Evolutionary conservation across 192 early-diverging fungal species (phyloP).

Genomic region (Entophlyctis luteolus): DNA sequence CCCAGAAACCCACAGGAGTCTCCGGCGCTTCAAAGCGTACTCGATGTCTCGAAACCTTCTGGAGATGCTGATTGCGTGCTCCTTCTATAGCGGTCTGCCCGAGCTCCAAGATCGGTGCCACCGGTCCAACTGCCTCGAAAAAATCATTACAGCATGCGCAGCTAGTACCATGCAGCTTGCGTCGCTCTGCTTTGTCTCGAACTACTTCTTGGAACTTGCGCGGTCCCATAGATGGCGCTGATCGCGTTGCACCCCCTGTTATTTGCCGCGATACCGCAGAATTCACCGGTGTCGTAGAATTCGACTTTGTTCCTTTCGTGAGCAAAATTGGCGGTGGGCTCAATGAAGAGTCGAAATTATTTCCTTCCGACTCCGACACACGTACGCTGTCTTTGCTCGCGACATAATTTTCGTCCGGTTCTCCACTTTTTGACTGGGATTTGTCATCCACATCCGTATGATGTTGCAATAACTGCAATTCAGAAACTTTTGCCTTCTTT

Average conservation of each 20-base stretch:
- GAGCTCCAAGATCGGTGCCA: conserved; percentile 12
- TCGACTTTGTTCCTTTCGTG: no score
- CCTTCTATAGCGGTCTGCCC: background rate
- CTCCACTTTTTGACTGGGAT: no score
- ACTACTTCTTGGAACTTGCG: conserved; percentile 16
- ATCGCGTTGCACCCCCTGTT: no score
- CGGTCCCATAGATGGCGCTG: background rate
- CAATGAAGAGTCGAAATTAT: no score
- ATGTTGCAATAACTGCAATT: no score
- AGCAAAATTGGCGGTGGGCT: no score
- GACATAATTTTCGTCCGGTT: no score
- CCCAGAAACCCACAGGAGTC: conserved; percentile 21
- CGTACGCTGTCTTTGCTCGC: no score
- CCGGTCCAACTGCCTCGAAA: background rate
- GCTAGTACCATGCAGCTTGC: background rate
- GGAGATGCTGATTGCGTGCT: background rate
- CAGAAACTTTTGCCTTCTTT: background rate
- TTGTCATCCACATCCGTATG: no score
- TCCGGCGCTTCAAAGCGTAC: background rate
- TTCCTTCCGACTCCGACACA: no score
- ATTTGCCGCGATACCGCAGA: no score
- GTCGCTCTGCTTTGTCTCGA: conserved; percentile 3
- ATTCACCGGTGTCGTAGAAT: no score
- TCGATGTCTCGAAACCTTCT: conserved; percentile 11
- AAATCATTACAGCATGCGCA: conserved; percentile 17